phyloP scores from a whole-genome alignment of 306 rosid genomes.

The Luffa aegyptiaca region DNA sequence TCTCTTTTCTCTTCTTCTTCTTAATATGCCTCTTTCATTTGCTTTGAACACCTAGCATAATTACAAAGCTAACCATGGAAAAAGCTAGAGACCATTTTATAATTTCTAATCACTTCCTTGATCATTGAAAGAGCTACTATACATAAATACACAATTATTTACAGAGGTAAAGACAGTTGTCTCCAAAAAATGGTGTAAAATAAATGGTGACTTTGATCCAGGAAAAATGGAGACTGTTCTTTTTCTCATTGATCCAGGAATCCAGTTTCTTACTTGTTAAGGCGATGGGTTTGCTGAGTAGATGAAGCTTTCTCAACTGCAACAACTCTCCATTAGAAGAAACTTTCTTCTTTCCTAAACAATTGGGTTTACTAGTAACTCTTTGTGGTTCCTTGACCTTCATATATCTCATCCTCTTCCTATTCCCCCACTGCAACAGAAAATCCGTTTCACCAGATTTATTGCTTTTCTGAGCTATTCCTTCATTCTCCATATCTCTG shows the following conservation, averaged over 20 bases:
- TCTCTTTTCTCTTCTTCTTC: no score
- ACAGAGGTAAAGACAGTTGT: no score
- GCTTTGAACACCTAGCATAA: no score
- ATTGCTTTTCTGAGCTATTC: conserved; percentile 20
- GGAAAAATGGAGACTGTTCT: background rate
- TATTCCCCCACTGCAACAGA: conserved; percentile 45
- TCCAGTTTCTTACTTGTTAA: conserved; percentile 28
- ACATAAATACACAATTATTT: no score
- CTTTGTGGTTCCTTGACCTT: conserved; percentile 29
- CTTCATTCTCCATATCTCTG: conserved; percentile 40
- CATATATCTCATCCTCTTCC: conserved; percentile 39
- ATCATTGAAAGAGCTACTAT: no score
- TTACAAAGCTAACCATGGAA: no score
- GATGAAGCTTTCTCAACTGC: conserved; percentile 20
- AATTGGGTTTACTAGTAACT: conserved; percentile 14
- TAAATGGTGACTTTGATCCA: no score
- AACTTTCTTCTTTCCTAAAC: conserved; percentile 30
- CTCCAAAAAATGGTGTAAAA: no score
- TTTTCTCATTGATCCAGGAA: background rate
- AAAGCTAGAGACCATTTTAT: no score
- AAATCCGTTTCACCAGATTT: conserved; percentile 33
- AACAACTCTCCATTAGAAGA: conserved; percentile 20
- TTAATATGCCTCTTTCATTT: no score
- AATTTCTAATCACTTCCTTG: no score
- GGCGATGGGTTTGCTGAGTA: conserved; percentile 22